These are phyloP conservation scores for Massarina eburnea DNA, from an alignment of 2,329 filamentous ascomycete species.

Conservation along the genomic window DNA sequence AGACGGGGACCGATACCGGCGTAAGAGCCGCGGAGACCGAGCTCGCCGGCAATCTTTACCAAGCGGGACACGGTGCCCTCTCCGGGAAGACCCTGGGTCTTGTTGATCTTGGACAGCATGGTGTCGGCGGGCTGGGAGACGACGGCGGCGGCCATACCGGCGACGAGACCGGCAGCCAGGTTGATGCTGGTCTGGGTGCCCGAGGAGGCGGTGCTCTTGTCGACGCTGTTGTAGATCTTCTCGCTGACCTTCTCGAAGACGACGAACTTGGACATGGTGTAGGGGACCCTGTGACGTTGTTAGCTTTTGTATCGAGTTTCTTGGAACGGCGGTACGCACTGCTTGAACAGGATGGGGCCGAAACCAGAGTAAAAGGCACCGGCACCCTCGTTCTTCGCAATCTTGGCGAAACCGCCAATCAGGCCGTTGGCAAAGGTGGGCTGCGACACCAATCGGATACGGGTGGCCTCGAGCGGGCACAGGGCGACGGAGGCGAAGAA, in stretches of 20 bases:
- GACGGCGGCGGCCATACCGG: slow-evolving; percentile 82
- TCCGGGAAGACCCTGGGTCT: slow-evolving; percentile 84
- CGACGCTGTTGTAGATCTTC: slow-evolving; percentile 65
- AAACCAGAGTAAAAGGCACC: slow-evolving; percentile 90
- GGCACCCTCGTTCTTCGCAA: slow-evolving; percentile 77
- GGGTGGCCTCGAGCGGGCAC: slow-evolving; percentile 88
- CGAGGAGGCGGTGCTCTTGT: slow-evolving; percentile 70
- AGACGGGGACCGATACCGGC: slow-evolving; percentile 79
- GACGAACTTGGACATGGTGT: slow-evolving; percentile 95
- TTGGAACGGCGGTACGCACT: slow-evolving; percentile 26
- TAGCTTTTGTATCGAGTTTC: slow-evolving; percentile 7
- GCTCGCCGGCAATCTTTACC: slow-evolving; percentile 86
- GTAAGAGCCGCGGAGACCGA: slow-evolving; percentile 77
- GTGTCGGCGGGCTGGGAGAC: slow-evolving; percentile 90
- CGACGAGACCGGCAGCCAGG: slow-evolving; percentile 81
- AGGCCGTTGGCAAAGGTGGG: slow-evolving; percentile 83
- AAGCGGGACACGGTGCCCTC: slow-evolving; percentile 79
- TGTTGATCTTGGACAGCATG: slow-evolving; percentile 96
- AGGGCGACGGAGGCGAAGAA: slow-evolving; percentile 78
- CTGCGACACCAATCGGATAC: slow-evolving; percentile 89
- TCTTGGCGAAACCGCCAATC: slow-evolving; percentile 78
- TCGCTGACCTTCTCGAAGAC: slow-evolving; percentile 88
- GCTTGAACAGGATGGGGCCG: slow-evolving; percentile 58
- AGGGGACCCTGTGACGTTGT: slow-evolving; percentile 68
- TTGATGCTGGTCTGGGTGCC: slow-evolving; percentile 77